Evolutionary conservation across 2,329 filamentous ascomycete genomes (phyloP).

Genomic region (Aspergillus persii): DNA sequence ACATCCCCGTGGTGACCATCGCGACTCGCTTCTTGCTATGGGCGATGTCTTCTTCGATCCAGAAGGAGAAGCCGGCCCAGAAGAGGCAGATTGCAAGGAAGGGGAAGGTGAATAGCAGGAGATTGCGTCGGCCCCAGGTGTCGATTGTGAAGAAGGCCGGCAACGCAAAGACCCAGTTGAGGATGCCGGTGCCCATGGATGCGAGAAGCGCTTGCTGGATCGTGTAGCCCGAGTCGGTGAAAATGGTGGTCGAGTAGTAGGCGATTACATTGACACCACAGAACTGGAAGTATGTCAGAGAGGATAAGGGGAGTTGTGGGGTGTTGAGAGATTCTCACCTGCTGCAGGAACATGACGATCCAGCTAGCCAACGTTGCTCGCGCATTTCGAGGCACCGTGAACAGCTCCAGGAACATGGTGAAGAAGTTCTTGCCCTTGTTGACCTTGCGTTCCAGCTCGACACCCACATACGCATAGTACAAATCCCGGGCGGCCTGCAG

Average conservation of each 20-base stretch:
- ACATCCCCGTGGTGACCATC: constrained; percentile 44
- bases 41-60: constrained; percentile 37
- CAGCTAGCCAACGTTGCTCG: constrained; percentile 57
- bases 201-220: constrained; percentile 55
- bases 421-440: constrained; percentile 51
- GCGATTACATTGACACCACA: constrained; percentile 58
- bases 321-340: constrained; percentile 32
- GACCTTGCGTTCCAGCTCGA: constrained; percentile 59
- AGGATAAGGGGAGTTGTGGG: neutral
- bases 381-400: constrained; percentile 62
- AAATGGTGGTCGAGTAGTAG: constrained; percentile 63
- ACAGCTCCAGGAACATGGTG: constrained; percentile 56
- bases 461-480: constrained; percentile 58
- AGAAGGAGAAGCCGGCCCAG: constrained; percentile 53
- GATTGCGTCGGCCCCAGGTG: constrained; percentile 62
- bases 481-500: constrained; percentile 57
- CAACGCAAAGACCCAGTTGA: constrained; percentile 65
- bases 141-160: constrained; percentile 66
- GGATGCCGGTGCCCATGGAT: constrained; percentile 62
- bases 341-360: constrained; percentile 67
- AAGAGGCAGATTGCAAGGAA: constrained; percentile 50
- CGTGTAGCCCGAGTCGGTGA: constrained; percentile 54
- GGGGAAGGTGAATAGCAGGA: constrained; percentile 63
- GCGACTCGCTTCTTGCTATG: constrained; percentile 36
- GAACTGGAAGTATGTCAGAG: constrained; percentile 27